These are phyloP conservation scores for Larix kaempferi DNA, from an alignment of 75 land plant genomes.

Conservation along the genomic window DNA sequence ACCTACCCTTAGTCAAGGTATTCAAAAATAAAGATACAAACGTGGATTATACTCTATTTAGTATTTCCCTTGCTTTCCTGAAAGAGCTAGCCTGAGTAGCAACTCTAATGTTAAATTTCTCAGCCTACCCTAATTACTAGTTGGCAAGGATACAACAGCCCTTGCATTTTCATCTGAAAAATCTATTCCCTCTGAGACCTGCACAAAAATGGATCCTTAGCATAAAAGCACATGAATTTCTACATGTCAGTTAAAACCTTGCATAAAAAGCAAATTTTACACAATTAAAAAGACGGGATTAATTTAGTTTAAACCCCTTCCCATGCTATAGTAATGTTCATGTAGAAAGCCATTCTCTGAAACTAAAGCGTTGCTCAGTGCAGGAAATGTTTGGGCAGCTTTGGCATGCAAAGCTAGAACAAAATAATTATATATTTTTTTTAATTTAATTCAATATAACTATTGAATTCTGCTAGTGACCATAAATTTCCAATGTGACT, in stretches of 20 bases:
- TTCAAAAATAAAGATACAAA: neutral
- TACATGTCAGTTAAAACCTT: neutral
- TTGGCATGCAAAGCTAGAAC: neutral
- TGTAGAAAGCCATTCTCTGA: neutral
- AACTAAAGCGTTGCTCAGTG: too few relatives aligned
- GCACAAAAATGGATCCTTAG: constrained; percentile 6
- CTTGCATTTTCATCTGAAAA: constrained; percentile 97
- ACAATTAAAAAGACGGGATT: neutral
- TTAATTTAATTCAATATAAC: too few relatives aligned
- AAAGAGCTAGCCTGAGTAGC: neutral
- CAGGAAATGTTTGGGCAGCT: too few relatives aligned
- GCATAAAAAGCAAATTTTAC: neutral
- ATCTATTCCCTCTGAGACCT: constrained; percentile 98
- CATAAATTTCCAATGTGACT: too few relatives aligned
- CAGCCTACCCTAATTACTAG: neutral
- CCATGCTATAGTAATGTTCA: neutral
- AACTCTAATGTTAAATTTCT: neutral
- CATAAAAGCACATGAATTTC: neutral
- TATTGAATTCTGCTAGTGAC: too few relatives aligned
- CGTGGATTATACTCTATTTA: neutral
- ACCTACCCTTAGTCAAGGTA: constrained; percentile 61
- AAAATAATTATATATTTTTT: neutral
- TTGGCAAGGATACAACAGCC: constrained; percentile 85
- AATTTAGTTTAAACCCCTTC: neutral
- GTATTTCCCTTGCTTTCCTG: neutral